Percentiles rank a stretch among this genome's conserved stretches.
Conservation (phyloP, 208 protist genomes). For the Acanthamoeba culbertsoni region DNA sequence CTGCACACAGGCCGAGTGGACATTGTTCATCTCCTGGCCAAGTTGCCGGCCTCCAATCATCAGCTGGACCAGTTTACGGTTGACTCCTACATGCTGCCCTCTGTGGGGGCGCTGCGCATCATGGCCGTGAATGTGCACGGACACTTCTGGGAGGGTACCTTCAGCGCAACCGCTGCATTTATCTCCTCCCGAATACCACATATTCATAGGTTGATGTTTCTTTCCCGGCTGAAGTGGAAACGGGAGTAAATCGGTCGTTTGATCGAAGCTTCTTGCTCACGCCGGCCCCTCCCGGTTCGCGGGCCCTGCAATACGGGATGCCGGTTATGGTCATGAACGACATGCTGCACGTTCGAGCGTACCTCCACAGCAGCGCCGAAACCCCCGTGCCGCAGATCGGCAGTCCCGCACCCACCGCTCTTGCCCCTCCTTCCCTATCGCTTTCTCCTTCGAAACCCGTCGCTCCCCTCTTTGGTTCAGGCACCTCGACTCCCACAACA, state of each 20-base stretch:
- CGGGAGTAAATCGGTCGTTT: conserved; percentile 49
- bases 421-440: not conserved
- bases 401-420: not conserved
- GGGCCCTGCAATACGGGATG: not conserved
- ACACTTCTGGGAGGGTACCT: conserved; percentile 56
- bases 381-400: not conserved
- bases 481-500: not conserved
- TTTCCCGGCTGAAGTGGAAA: not conserved
- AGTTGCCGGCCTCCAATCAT: conserved; percentile 10
- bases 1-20: conserved; percentile 32
- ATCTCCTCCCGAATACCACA: not conserved
- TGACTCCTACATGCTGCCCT: conserved; percentile 32
- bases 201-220: not conserved
- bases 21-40: conserved; percentile 19
- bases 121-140: conserved; percentile 28
- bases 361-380: not conserved
- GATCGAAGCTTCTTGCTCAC: conserved; percentile 53
- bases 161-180: not conserved
- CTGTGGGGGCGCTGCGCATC: not conserved
- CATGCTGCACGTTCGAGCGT: conserved; percentile 37
- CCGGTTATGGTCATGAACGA: conserved; percentile 54
- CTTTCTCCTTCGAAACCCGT: not conserved
- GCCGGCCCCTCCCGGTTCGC: conserved; percentile 28
- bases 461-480: not conserved
- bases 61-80: conserved; percentile 8